Conservation (phyloP, 805 yeast genomes). For the Scheffersomyces lignosus region DNA sequence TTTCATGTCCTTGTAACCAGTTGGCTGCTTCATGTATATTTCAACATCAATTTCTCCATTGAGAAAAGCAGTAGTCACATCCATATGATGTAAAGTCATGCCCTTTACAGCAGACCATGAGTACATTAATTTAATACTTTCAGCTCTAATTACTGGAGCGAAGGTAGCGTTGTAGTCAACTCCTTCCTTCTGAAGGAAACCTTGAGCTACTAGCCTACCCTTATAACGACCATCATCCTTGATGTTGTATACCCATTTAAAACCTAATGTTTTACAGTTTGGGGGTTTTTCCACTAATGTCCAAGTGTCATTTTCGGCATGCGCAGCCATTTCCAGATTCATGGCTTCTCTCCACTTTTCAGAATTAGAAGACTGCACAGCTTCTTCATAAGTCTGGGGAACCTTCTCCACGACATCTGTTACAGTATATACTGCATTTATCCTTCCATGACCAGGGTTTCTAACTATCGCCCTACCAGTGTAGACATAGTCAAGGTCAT, state of each 20-base stretch:
- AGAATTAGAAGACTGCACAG: background rate
- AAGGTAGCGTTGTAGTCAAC: background rate
- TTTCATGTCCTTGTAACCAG: background rate
- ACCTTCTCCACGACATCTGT: too few species aligned
- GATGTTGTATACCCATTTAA: background rate
- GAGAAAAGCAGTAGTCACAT: background rate
- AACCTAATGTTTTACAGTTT: background rate
- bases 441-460: too few species aligned
- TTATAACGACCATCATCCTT: background rate
- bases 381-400: background rate
- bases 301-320: background rate
- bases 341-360: background rate
- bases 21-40: background rate
- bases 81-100: background rate
- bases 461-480: too few species aligned
- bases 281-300: background rate
- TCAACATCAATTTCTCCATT: background rate
- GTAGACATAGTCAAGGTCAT: too few species aligned
- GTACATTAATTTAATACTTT: background rate
- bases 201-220: background rate
- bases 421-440: too few species aligned
- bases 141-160: background rate
- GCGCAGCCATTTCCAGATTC: background rate
- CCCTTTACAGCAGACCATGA: background rate
- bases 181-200: background rate